Conservation (phyloP, 2,329 filamentous ascomycete genomes). For the Tympanopsis confertula region DNA sequence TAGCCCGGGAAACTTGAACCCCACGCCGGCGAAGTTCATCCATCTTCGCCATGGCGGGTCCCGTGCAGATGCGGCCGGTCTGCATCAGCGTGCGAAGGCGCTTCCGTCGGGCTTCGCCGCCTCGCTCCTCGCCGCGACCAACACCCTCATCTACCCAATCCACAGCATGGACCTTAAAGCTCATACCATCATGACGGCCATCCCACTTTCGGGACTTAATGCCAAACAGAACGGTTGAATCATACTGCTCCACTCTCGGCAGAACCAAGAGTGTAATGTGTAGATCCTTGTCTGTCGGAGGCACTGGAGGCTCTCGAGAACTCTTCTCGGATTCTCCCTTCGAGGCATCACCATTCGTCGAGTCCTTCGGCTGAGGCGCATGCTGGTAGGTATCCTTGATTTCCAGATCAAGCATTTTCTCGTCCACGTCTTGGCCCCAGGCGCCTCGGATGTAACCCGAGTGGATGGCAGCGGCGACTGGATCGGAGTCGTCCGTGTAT, state of each 20-base stretch:
- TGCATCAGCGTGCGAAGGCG: constrained; percentile 41
- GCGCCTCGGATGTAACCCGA: constrained; percentile 84
- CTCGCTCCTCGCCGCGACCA: constrained; percentile 39
- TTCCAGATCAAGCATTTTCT: constrained; percentile 46
- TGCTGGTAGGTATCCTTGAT: constrained; percentile 13
- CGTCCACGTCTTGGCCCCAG: constrained; percentile 70
- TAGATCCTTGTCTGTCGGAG: constrained; percentile 60
- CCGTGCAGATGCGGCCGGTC: constrained; percentile 25
- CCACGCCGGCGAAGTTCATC: constrained; percentile 17
- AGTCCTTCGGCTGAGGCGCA: constrained; percentile 12
- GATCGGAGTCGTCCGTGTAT: constrained; percentile 91
- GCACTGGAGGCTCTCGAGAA: constrained; percentile 20
- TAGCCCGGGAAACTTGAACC: constrained; percentile 11
- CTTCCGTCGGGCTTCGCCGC: constrained; percentile 42
- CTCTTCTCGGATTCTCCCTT: constrained; percentile 19
- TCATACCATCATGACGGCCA: constrained; percentile 67
- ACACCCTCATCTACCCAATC: constrained; percentile 73
- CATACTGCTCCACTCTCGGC: constrained; percentile 67
- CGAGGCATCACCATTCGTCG: constrained; percentile 11
- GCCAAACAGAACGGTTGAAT: constrained; percentile 64
- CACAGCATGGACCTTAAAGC: constrained; percentile 71
- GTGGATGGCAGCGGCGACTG: constrained; percentile 85
- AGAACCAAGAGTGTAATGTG: constrained; percentile 81
- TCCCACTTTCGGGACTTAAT: constrained; percentile 74
- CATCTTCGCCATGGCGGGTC: constrained; percentile 18